phyloP scores from a whole-genome alignment of 202 grass and related monocot genomes.

The Miscanthus sacchariflorus region DNA sequence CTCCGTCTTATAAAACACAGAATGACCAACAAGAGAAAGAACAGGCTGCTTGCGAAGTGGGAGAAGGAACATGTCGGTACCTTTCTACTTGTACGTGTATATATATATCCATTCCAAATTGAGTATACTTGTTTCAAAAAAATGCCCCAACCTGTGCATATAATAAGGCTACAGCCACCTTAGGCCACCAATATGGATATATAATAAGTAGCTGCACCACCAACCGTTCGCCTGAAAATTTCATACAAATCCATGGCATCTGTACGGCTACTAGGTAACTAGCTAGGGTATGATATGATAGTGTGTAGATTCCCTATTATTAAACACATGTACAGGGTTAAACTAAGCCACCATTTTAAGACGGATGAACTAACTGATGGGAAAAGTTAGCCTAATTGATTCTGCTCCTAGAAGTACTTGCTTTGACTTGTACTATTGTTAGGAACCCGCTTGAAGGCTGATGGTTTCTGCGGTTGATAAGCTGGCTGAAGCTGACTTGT shows the following conservation, averaged over 20 bases:
- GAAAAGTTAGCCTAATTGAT: slow-evolving; percentile 52
- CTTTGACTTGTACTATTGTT: slow-evolving; percentile 18
- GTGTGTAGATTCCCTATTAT: background rate
- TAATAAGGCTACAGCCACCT: background rate
- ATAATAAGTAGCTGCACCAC: background rate
- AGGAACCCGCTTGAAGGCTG: background rate
- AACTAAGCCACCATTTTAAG: slow-evolving; percentile 25
- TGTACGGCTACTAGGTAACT: slow-evolving; percentile 17
- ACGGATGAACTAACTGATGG: slow-evolving; percentile 37
- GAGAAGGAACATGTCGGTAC: background rate
- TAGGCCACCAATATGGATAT: background rate
- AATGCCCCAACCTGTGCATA: background rate
- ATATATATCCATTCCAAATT: background rate
- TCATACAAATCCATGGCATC: background rate
- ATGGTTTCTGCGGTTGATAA: no score
- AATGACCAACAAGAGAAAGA: slow-evolving; percentile 12
- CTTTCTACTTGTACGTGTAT: background rate
- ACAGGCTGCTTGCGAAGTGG: slow-evolving; percentile 20
- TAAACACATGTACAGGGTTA: slow-evolving; percentile 11
- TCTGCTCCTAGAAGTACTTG: background rate
- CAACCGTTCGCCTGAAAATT: slow-evolving; percentile 15
- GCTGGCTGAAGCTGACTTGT: no score
- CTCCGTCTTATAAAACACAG: slow-evolving; percentile 26
- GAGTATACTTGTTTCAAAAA: slow-evolving; percentile 26
- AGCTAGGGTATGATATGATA: background rate